Evolutionary conservation across 202 grass and related monocot genomes (phyloP), one percentile per base, ranked within the genome.

Genomic region (Eragrostis tef): DNA sequence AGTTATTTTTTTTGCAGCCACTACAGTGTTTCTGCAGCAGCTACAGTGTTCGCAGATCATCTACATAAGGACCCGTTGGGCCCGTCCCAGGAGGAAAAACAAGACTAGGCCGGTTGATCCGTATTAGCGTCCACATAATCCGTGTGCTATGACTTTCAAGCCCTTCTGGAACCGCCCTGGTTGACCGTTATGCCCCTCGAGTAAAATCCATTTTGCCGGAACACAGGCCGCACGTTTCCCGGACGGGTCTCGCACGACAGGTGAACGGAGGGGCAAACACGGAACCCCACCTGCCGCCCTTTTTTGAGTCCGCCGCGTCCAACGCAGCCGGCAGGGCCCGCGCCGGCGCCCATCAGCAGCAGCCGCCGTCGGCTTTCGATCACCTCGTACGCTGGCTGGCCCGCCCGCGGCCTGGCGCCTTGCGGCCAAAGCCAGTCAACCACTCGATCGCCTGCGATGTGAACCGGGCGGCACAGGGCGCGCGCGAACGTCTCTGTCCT

Each of bases 41-140:
- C n/a, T n/a, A n/a, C n/a, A n/a, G n/a, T n/a, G n/a, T n/a, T n/a
- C n/a, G n/a, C n/a, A n/a, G n/a, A n/a, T n/a, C n/a, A n/a, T n/a
- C n/a, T n/a, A n/a, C n/a, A 34, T 34, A 34, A 34, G 31, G 4
- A 39, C 34, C 6, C 1, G 4, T 16, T 11, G 44, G 22, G 6
- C 69, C 29, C 24, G 1, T 8, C 16, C 4, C 24, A 5, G n/a
- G 67, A 19, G 1, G 26, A 24, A 72, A 67, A 58, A 24, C 20
- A 58, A 71, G 46, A 71, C 64, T 14, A 60, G 50, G 61, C 51
- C 1, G 53, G 53, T 85, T 85, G 65, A 85, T 50, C 52, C 63
- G 54, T 0, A 70, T 25, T 29, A n/a, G 20, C 51, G 14, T 54
- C 49, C 61, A 51, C 39, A 46, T 39, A 51, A 34, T 45, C 77